These are phyloP conservation scores for Caryopteris hybrid DNA, from an alignment of 305 asterid genomes.

Conservation along the genomic window DNA sequence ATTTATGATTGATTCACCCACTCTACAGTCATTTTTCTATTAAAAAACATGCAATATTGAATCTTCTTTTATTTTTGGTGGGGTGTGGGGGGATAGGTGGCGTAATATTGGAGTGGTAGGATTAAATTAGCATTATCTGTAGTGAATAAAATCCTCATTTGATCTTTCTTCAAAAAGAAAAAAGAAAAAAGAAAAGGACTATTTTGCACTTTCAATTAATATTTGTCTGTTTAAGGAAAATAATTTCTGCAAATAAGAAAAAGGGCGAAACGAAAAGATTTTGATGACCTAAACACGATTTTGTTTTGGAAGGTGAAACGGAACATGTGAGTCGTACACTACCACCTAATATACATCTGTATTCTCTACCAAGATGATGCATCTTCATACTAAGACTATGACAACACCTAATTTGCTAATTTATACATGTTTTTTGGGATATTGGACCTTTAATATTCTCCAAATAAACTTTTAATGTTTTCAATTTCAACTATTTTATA, in stretches of 20 bases:
- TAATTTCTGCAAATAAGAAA: background rate
- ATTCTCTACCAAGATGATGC: background rate
- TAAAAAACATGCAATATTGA: no score
- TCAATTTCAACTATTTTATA: no score
- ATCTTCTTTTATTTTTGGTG: background rate
- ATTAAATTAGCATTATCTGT: slow-evolving; percentile 14
- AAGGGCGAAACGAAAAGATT: background rate
- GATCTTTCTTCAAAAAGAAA: background rate
- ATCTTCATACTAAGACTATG: background rate
- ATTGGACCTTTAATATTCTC: no score
- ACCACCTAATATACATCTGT: background rate
- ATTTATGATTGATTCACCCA: background rate
- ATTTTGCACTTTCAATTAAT: no score
- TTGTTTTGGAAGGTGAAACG: background rate
- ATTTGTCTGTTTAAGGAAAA: background rate
- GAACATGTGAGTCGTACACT: slow-evolving; percentile 1
- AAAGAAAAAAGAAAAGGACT: no score
- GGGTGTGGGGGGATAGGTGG: slow-evolving; percentile 2
- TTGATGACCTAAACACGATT: background rate
- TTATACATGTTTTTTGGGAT: no score
- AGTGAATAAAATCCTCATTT: background rate
- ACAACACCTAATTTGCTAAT: no score
- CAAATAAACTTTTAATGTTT: no score
- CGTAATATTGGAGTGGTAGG: background rate
- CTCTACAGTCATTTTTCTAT: no score